Percentiles rank a stretch among this genome's conserved stretches.
Evolutionary conservation across 108 stramenopile species (phyloP).

Genomic region (Nitzschia palea): DNA sequence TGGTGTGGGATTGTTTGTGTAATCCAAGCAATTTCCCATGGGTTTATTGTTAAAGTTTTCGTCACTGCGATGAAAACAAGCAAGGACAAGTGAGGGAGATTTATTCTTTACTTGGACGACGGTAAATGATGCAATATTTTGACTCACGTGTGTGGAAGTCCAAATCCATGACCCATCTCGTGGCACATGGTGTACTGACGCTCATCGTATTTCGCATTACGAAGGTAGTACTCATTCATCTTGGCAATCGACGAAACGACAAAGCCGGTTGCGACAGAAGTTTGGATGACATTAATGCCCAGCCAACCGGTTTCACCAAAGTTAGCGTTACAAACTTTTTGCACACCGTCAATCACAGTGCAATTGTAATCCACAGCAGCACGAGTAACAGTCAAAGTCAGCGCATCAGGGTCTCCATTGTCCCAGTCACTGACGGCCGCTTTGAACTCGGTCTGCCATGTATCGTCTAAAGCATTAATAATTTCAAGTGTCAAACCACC

Average conservation of each 20-base stretch:
- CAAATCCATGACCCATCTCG: slow-evolving; percentile 68
- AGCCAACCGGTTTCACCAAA: slow-evolving; percentile 77
- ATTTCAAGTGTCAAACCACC: slow-evolving; percentile 59
- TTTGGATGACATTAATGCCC: slow-evolving; percentile 68
- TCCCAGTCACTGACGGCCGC: slow-evolving; percentile 66
- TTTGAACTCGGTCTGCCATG: slow-evolving; percentile 60
- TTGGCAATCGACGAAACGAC: slow-evolving; percentile 64
- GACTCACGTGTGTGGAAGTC: slow-evolving; percentile 65
- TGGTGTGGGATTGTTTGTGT: slow-evolving; percentile 50
- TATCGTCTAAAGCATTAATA: slow-evolving; percentile 57
- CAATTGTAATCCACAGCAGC: slow-evolving; percentile 44
- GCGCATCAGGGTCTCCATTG: slow-evolving; percentile 46
- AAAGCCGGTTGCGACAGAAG: neutral
- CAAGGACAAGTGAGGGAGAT: neutral
- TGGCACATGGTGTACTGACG: slow-evolving; percentile 52
- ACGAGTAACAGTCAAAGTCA: slow-evolving; percentile 36
- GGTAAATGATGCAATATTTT: neutral
- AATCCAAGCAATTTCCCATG: slow-evolving; percentile 75
- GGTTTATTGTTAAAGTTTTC: slow-evolving; percentile 71
- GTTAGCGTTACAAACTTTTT: slow-evolving; percentile 75
- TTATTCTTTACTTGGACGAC: neutral
- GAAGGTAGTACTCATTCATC: slow-evolving; percentile 81
- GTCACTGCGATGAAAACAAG: slow-evolving; percentile 40
- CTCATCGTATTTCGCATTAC: slow-evolving; percentile 50
- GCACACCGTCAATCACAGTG: slow-evolving; percentile 43